Evolutionary conservation across 1,139 yeast genomes (phyloP), one percentile per base, ranked within the genome.

Genomic region (Saccharomyces hybrid): DNA sequence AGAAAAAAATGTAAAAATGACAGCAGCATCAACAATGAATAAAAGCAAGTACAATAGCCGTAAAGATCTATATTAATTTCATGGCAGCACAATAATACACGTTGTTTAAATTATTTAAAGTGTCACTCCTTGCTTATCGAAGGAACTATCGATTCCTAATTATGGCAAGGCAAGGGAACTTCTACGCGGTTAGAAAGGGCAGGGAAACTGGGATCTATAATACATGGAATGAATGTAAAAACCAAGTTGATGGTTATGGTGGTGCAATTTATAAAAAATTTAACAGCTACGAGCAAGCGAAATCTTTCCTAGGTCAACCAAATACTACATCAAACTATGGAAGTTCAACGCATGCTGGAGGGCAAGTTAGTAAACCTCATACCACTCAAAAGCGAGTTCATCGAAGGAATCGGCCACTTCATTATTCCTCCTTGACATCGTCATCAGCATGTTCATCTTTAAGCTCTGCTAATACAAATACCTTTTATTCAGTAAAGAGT

Each of bases 171-270:
- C 61, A 61, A 50, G 57, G 56, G 5, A 57, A 56, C 3, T 76
- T 62, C 62, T 85, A 85, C 61, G 90, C 89, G 0, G 90, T 86
- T 1, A 80, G 78, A 5, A 74, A 70, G 11, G 91, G 91, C 8
- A 69, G 77, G 14, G 59, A 60, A 0, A 62, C 71, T 0, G 93
- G 91, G 1, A 73, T 85, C 1, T 85, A 69, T 63, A 59, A 53
- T 14, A 66, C 66, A 47, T 86, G 93, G 93, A 64, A 68, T 3
- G 74, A 72, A 2, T 78, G 84, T 56, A 69, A 74, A 55, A 55
- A 56, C 0, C 78, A 79, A 53, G 83, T 80, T 0, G 60, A 61
- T n/a, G 87, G 87, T 0, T 81, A 65, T 59, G 57, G 75, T 1
- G 81, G 82, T 7, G 86, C 89, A 2, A 63, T 64, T 6, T 83